Conservation (phyloP, 495 filamentous ascomycete species). For the Cenococcum geophilum region DNA sequence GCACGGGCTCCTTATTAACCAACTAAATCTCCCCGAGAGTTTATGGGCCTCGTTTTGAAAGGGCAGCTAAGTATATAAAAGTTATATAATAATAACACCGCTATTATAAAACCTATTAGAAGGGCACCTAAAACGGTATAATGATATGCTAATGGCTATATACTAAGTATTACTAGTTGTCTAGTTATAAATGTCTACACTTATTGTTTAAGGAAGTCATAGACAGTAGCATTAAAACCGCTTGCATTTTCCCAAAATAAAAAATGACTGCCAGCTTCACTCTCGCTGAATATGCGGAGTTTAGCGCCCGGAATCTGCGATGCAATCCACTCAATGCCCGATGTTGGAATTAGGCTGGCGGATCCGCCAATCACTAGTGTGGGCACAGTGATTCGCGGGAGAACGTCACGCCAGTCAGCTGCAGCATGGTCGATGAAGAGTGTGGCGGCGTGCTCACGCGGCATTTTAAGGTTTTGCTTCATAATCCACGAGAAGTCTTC, state of each 20-base stretch:
- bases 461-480: background rate
- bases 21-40: too few species aligned
- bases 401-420: background rate
- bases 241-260: background rate
- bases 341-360: background rate
- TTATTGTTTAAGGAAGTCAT: background rate
- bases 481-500: slow-evolving; percentile 1
- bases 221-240: background rate
- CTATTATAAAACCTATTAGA: too few species aligned
- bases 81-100: too few species aligned
- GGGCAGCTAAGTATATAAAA: too few species aligned
- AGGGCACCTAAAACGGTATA: too few species aligned
- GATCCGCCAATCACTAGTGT: background rate
- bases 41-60: too few species aligned
- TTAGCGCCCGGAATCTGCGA: background rate
- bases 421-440: background rate
- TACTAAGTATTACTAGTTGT: too few species aligned
- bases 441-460: background rate
- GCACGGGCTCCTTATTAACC: too few species aligned
- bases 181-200: too few species aligned
- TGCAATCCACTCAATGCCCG: background rate
- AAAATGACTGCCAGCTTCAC: background rate
- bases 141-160: too few species aligned
- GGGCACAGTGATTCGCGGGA: background rate
- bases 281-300: background rate